Percentiles rank a stretch among this genome's conserved stretches.
These are phyloP conservation scores for Hypoxylon crocopeplum DNA, from an alignment of 495 filamentous ascomycete species.

Conservation along the genomic window DNA sequence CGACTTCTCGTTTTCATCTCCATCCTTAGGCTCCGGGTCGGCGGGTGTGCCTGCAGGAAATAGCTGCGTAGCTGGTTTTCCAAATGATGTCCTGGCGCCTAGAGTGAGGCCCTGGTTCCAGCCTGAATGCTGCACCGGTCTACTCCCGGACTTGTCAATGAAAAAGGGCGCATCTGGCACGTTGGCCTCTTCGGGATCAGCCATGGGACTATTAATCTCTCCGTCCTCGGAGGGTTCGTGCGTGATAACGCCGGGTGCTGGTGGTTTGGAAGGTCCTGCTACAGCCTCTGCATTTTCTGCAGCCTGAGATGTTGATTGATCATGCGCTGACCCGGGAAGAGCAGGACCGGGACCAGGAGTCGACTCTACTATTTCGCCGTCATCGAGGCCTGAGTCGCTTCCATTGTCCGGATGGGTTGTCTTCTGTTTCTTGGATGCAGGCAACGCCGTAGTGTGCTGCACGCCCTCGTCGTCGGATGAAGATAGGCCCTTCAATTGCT, in stretches of 20 bases:
- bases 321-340: conserved; percentile 9
- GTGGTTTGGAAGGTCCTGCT: not conserved
- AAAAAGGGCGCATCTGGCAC: conserved; percentile 9
- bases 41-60: conserved; percentile 12
- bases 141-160: conserved; percentile 11
- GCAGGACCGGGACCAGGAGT: conserved; percentile 15
- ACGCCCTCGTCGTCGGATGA: conserved; percentile 30
- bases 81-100: conserved; percentile 32
- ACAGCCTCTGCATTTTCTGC: no score
- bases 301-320: not conserved
- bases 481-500: conserved; percentile 36
- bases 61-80: conserved; percentile 15
- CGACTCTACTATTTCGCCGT: conserved; percentile 47
- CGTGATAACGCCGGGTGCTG: not conserved
- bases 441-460: not conserved
- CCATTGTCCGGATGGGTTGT: not conserved
- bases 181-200: not conserved
- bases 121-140: conserved; percentile 24
- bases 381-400: conserved; percentile 36
- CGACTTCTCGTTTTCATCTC: not conserved
- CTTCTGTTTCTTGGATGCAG: conserved; percentile 37
- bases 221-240: conserved; percentile 28
- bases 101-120: conserved; percentile 49
- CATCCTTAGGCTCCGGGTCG: not conserved
- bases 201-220: conserved; percentile 8